These are phyloP conservation scores for Botrytis fabae DNA, from an alignment of 2,329 filamentous ascomycete genomes.

Conservation along the genomic window DNA sequence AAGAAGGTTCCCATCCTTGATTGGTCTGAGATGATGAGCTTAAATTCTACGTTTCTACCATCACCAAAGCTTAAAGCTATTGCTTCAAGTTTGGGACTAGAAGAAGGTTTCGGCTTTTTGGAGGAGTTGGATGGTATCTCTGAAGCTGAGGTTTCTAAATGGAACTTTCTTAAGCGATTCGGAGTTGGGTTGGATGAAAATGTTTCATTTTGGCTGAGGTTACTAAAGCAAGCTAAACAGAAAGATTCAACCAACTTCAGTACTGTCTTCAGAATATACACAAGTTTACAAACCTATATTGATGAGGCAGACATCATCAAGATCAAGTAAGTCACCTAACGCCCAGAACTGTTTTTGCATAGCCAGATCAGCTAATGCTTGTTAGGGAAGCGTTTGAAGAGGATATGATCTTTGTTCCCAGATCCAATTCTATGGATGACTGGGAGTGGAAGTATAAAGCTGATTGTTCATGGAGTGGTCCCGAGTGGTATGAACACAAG, in stretches of 20 bases:
- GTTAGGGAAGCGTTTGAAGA: neutral
- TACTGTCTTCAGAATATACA: neutral
- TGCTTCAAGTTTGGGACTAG: neutral
- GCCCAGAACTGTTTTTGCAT: neutral
- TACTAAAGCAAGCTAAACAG: neutral
- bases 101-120: neutral
- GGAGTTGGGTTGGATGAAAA: neutral
- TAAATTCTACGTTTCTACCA: rapidly evolving
- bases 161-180: neutral
- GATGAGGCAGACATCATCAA: neutral
- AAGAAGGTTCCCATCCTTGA: neutral
- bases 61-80: neutral
- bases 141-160: neutral
- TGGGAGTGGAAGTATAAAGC: neutral
- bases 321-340: neutral
- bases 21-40: too few relatives aligned
- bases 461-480: neutral
- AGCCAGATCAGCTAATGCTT: neutral
- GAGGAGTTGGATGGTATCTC: neutral
- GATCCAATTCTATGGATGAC: neutral
- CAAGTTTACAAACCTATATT: neutral
- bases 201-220: neutral
- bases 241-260: neutral
- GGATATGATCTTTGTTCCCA: neutral
- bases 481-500: neutral